These are phyloP conservation scores for Wickerhamiella nectarea DNA, from an alignment of 805 yeast genomes.

Conservation along the genomic window DNA sequence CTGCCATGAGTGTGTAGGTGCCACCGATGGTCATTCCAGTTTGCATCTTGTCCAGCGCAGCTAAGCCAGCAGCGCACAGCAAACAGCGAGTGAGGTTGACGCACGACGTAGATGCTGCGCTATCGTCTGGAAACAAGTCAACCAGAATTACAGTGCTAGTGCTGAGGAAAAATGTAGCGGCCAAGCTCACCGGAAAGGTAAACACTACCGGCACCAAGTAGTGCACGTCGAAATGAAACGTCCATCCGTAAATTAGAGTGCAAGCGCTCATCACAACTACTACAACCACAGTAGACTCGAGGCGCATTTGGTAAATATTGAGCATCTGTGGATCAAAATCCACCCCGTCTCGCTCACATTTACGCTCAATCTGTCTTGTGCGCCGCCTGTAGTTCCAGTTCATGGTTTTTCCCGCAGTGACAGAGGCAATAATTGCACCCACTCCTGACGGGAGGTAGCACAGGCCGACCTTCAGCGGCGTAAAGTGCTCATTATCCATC, in stretches of 20 bases:
- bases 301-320: conserved; percentile 42
- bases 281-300: conserved; percentile 35
- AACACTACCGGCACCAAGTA: conserved; percentile 45
- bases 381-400: conserved; percentile 36
- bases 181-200: conserved; percentile 42
- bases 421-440: conserved; percentile 48
- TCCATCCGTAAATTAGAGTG: conserved; percentile 59
- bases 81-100: conserved; percentile 61
- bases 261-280: conserved; percentile 31
- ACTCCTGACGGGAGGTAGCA: conserved; percentile 65
- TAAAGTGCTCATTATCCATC: conserved; percentile 35
- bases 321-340: conserved; percentile 25
- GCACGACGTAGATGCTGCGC: conserved; percentile 64
- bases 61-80: conserved; percentile 57
- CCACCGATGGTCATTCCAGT: conserved; percentile 53
- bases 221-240: conserved; percentile 36
- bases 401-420: conserved; percentile 42
- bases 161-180: conserved; percentile 46
- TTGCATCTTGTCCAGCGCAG: conserved; percentile 51
- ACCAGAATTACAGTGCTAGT: conserved; percentile 53
- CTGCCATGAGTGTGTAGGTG: conserved; percentile 59
- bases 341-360: conserved; percentile 18
- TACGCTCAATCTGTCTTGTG: conserved; percentile 14
- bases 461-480: conserved; percentile 48
- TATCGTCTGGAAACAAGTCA: conserved; percentile 57